Conservation (phyloP, 1,139 yeast species). For the Saccharomyces hybrid region DNA sequence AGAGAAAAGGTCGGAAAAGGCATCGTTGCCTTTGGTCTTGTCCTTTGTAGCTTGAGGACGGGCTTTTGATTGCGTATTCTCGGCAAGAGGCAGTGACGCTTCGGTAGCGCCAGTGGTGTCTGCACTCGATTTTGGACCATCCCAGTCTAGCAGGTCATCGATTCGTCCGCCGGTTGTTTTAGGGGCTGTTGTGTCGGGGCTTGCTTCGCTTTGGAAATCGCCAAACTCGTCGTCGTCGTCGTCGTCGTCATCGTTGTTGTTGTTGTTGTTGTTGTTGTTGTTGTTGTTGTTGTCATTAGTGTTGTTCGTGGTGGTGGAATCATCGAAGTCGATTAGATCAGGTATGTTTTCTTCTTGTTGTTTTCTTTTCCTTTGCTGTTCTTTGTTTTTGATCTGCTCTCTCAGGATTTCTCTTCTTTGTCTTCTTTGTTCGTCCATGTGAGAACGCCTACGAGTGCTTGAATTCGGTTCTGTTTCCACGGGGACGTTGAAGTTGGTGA, state of each 20-base stretch:
- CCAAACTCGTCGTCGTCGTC: conserved; percentile 34
- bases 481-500: conserved; percentile 3
- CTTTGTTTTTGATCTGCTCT: conserved; percentile 29
- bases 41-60: conserved; percentile 2
- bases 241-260: neutral
- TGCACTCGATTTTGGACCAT: neutral
- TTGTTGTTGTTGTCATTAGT: neutral
- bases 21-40: conserved; percentile 16
- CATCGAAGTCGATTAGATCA: conserved; percentile 22
- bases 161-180: neutral
- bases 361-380: conserved; percentile 25
- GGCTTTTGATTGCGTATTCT: neutral
- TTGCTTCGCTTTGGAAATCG: conserved; percentile 30
- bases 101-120: neutral
- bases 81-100: neutral
- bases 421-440: conserved; percentile 30
- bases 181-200: conserved; percentile 1
- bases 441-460: conserved; percentile 20
- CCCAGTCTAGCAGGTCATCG: neutral
- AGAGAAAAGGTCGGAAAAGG: conserved; percentile 30
- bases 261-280: neutral
- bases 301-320: conserved; percentile 3
- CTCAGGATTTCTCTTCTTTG: conserved; percentile 32
- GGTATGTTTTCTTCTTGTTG: conserved; percentile 15
- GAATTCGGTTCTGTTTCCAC: conserved; percentile 4